Evolutionary conservation across 768 basidiomycete species (phyloP).

Genomic region (Pisolithus microcarpus): DNA sequence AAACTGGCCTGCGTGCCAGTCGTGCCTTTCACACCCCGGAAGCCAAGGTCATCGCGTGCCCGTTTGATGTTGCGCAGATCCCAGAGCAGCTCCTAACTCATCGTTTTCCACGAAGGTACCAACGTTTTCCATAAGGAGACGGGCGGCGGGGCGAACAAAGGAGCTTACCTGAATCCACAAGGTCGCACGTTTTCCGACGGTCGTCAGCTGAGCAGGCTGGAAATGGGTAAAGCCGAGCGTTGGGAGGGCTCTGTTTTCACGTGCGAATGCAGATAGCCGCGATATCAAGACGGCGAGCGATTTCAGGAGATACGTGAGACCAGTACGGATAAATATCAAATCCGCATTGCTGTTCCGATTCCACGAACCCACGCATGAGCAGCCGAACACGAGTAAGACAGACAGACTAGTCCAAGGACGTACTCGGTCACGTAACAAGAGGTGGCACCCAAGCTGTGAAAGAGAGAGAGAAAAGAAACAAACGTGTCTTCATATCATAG

Average conservation of each 20-base stretch:
- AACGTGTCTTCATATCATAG: constrained; percentile 7
- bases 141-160: background rate
- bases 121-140: background rate
- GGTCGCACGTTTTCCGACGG: constrained; percentile 94
- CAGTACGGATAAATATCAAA: constrained; percentile 90
- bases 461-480: background rate
- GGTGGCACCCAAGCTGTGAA: constrained; percentile 79
- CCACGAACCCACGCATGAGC: constrained; percentile 5
- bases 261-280: constrained; percentile 78
- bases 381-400: constrained; percentile 1
- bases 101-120: background rate
- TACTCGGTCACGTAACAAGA: constrained; percentile 99
- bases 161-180: constrained; percentile 83
- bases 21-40: constrained; percentile 98
- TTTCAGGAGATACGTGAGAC: constrained; percentile 72
- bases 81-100: constrained; percentile 79
- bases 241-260: constrained; percentile 79
- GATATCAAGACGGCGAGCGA: constrained; percentile 90
- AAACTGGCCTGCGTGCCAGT: constrained; percentile 98
- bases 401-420: constrained; percentile 23
- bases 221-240: constrained; percentile 98
- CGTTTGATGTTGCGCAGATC: constrained; percentile 90
- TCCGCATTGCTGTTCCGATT: constrained; percentile 76
- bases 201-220: constrained; percentile 97
- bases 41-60: constrained; percentile 86